Base-by-base conservation (phyloP, 2,329 filamentous ascomycete genomes). In the Thelonectria discophora region DNA sequence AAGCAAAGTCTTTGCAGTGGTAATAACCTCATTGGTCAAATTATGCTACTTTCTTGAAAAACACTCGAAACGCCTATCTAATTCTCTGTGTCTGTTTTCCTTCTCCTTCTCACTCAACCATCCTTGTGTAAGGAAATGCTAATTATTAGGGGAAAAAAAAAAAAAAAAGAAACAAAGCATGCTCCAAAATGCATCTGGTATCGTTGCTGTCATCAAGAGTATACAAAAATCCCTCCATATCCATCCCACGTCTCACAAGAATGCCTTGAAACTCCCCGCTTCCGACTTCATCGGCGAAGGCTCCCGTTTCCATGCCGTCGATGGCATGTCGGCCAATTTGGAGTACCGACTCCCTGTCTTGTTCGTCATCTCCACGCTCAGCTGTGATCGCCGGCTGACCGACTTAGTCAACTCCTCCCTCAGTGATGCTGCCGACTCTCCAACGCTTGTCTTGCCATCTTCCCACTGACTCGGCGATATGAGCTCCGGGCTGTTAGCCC, bases 381-480 rank as follows among this genome's bases (percentile, higher is more conserved):
- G 37, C 18, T 43, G 57, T n/a, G 57, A 59, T 8, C 20, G 15
- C 30, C 49, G 52, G 24, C 52, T 63, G 18, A 40, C 18, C 13
- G 68, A 64, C 43, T 55, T 50, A 10, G 45, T 45, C n/a, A 65
- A 40, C 6, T 55, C 49, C 39, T 63, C 62, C n/a, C 51, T 63
- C 10, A 64, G 54, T 6, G 69, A 72, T 45, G 63, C 34, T 9
- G 68, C 34, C 3, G 69, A 68, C 34, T 47, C 66, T 32, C 62
- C 59, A 10, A 69, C 56, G 21, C 69, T 72, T 15, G 62, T 60
- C 42, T 65, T 66, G 15, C 60, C 34, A 21, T 68, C 65, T 21
- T 71, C 71, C 72, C 72, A 72, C 58, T 71, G 67, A 24, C 69
- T 72, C 13, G 64, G 69, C 3, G 67, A 69, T 46, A 66, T 63